phyloP scores from a whole-genome alignment of 1,284 basidiomycete genomes.

The Leccinum fallax region DNA sequence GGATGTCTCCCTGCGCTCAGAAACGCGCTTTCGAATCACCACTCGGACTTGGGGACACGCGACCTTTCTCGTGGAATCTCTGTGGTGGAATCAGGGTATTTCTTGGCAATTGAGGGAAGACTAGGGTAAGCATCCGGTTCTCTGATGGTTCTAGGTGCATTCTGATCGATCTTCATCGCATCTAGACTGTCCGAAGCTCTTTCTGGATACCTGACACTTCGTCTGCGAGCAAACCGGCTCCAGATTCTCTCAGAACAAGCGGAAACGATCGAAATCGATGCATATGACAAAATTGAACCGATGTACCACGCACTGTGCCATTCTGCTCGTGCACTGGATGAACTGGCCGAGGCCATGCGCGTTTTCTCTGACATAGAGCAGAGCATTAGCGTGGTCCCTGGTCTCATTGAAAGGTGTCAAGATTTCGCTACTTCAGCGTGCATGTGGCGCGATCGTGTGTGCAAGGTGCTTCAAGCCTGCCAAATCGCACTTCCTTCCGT shows the following conservation, averaged over 20 bases:
- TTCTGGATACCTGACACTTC: slow-evolving; percentile 16
- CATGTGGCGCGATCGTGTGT: slow-evolving; percentile 27
- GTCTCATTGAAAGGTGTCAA: slow-evolving; percentile 35
- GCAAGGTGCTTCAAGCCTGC: slow-evolving; percentile 22
- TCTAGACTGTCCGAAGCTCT: slow-evolving; percentile 43
- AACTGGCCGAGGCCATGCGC: slow-evolving; percentile 41
- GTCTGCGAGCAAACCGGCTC: slow-evolving; percentile 22
- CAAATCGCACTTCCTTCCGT: slow-evolving; percentile 28
- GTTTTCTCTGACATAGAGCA: slow-evolving; percentile 39
- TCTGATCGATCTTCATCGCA: slow-evolving; percentile 1
- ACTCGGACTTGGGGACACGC: slow-evolving; percentile 80
- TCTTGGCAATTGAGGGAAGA: slow-evolving; percentile 58
- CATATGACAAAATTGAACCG: slow-evolving; percentile 24
- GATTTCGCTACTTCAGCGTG: slow-evolving; percentile 22
- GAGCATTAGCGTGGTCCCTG: slow-evolving; percentile 23
- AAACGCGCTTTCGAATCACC: slow-evolving; percentile 67
- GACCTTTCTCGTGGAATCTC: slow-evolving; percentile 84
- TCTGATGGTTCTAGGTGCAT: neutral
- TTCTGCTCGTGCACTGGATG: slow-evolving; percentile 40
- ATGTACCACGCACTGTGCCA: slow-evolving; percentile 32
- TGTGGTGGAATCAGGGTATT: slow-evolving; percentile 80
- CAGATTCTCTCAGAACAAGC: slow-evolving; percentile 23
- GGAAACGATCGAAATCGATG: slow-evolving; percentile 25
- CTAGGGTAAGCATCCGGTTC: slow-evolving; percentile 39
- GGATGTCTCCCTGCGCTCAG: slow-evolving; percentile 73